phyloP scores from a whole-genome alignment of 352 stramenopile genomes.

The Aphanomyces cochlioides region DNA sequence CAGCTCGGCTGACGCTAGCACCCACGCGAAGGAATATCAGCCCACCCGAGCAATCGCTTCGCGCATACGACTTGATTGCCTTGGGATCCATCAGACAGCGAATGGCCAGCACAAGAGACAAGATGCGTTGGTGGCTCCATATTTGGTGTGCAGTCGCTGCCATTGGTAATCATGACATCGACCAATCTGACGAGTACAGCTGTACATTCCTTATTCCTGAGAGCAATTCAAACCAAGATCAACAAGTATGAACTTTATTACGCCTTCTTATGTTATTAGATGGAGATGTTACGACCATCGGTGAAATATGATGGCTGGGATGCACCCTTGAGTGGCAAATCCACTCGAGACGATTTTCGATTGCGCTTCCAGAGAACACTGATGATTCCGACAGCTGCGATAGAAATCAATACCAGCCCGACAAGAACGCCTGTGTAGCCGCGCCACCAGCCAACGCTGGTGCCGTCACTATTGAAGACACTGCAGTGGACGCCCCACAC shows the following conservation, averaged over 20 bases:
- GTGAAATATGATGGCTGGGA: constrained; percentile 4
- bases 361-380: constrained; percentile 1
- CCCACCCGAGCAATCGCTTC: neutral
- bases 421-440: neutral
- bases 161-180: too few relatives aligned
- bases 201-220: too few relatives aligned
- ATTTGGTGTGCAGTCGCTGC: too few relatives aligned
- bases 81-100: neutral
- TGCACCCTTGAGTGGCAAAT: neutral
- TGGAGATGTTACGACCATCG: neutral
- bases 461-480: neutral
- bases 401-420: neutral
- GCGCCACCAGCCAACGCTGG: neutral
- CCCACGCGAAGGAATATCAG: neutral
- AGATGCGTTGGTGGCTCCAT: too few relatives aligned
- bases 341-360: neutral
- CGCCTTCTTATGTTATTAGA: neutral
- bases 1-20: neutral
- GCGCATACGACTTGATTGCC: constrained; percentile 5
- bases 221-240: neutral
- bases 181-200: too few relatives aligned
- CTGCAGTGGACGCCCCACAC: constrained; percentile 17
- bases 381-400: neutral
- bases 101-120: too few relatives aligned
- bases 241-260: neutral